Conservation (phyloP, 805 yeast genomes). For the Metschnikowia cerradonensis region DNA sequence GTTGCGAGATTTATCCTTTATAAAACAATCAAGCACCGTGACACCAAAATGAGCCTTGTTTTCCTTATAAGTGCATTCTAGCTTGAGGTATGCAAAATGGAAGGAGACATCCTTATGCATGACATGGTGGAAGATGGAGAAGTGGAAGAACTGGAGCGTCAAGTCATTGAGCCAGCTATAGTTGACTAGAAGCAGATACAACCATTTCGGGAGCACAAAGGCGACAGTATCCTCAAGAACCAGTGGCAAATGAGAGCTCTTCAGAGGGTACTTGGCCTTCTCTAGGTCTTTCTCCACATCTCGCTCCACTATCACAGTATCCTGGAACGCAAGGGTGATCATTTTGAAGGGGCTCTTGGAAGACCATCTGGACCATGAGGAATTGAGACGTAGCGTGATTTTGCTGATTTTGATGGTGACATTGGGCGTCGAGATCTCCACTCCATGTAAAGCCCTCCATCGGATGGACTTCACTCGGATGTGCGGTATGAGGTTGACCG, state of each 20-base stretch:
- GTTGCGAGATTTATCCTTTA: slow-evolving; percentile 4
- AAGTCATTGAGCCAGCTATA: slow-evolving; percentile 16
- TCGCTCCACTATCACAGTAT: slow-evolving; percentile 8
- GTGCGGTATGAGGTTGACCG: slow-evolving; percentile 13
- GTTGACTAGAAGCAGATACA: slow-evolving; percentile 5
- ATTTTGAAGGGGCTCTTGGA: slow-evolving; percentile 13
- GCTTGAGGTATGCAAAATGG: slow-evolving; percentile 14
- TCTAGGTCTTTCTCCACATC: neutral
- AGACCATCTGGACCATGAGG: slow-evolving; percentile 4
- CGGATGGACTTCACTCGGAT: slow-evolving; percentile 14
- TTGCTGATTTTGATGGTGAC: slow-evolving; percentile 6
- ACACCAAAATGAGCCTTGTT: slow-evolving; percentile 3
- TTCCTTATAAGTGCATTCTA: slow-evolving; percentile 9
- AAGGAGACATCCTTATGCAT: slow-evolving; percentile 10
- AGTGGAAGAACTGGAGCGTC: slow-evolving; percentile 12
- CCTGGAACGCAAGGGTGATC: slow-evolving; percentile 8
- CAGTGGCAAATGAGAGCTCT: neutral
- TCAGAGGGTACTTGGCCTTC: neutral
- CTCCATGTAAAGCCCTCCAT: slow-evolving; percentile 16
- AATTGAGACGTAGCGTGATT: slow-evolving; percentile 8
- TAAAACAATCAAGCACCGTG: slow-evolving; percentile 12
- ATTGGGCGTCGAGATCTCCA: slow-evolving; percentile 8
- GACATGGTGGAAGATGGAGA: slow-evolving; percentile 13
- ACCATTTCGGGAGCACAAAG: slow-evolving; percentile 5
- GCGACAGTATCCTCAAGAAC: neutral